Base-by-base conservation (phyloP, 148 eudicot genomes). In the Cornus suecica region DNA sequence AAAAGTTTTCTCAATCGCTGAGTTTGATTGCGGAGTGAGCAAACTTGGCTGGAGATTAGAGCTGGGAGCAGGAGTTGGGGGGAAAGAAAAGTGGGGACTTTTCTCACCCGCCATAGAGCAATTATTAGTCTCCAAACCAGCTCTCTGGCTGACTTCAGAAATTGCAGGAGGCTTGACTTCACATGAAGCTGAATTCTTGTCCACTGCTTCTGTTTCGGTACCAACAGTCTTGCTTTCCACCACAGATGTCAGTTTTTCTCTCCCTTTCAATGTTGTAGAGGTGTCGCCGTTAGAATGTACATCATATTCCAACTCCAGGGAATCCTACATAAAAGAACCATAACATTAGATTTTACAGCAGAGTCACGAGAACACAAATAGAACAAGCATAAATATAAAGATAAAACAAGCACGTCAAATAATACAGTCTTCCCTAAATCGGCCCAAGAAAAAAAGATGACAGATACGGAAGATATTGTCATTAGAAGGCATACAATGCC, bases 251-350 rank as follows among this genome's bases (percentile, higher is more conserved):
- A 45, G 6, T 26, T 58, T 74, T 77, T 54, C 81, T 61, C 48
- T 77, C 65, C 32, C 83, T 67, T 86, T 62, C 34, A 65, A 27
- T 45, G 73, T 74, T 41, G 71, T 52, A 64, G 89, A 65, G 56
- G 75, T 79, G 70, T 32, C 83, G 28, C 82, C 91, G 72, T 81
- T 82, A 51, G 80, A 65, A 51, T 76, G 81, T 26, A 62, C 37
- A 72, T 86, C 94, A 65, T 85, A 91, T 74, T 89, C 93, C 78
- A 83, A 78, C 63, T 92, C 94, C 78, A 80, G 61, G 78, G 30
- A 79, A 74, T 86, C 92, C 97, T 90, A 77, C 73, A 67, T 71
- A 71, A 60, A 10, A 79, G 24, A 76, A 29, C n/a, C 52, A 54
- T 8, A 34, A 48, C 22, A 54, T 26, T 42, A 41, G 51, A 23